Conservation (phyloP, 2,329 filamentous ascomycete species). For the Tolypocladium guangdongense region DNA sequence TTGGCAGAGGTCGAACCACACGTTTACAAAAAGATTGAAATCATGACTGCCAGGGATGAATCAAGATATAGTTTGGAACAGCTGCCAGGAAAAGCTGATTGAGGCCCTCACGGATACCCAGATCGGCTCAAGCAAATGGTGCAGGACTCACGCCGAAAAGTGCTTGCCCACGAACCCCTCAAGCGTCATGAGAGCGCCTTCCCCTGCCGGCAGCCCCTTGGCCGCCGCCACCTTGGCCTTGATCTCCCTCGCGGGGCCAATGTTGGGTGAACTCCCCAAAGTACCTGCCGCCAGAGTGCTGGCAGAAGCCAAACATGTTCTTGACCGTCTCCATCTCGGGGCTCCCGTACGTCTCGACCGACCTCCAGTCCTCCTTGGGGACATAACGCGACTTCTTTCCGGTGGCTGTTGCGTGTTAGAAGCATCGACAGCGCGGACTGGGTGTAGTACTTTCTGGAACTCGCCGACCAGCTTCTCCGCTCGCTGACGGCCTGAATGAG, state of each 20-base stretch:
- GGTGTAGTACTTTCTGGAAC: conserved; percentile 16
- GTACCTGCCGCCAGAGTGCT: conserved; percentile 20
- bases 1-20: too few species aligned
- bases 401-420: conserved; percentile 14
- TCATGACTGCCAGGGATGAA: too few species aligned
- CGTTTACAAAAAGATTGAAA: too few species aligned
- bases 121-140: too few species aligned
- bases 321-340: conserved; percentile 23
- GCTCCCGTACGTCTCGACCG: conserved; percentile 20
- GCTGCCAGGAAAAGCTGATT: too few species aligned
- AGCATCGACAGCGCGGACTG: too few species aligned
- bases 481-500: conserved; percentile 27
- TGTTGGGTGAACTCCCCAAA: conserved; percentile 17
- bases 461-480: conserved; percentile 15
- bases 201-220: conserved; percentile 10
- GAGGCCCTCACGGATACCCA: too few species aligned
- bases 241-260: conserved; percentile 12
- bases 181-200: conserved; percentile 12
- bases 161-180: conserved; percentile 14
- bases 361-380: conserved; percentile 19
- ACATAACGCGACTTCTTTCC: conserved; percentile 20
- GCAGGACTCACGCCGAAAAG: conserved; percentile 8
- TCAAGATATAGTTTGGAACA: too few species aligned
- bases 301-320: conserved; percentile 24
- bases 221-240: conserved; percentile 17